Evolutionary conservation across 2,329 filamentous ascomycete species (phyloP), one percentile per base, ranked within the genome.

Genomic region (Fusarium globosum): DNA sequence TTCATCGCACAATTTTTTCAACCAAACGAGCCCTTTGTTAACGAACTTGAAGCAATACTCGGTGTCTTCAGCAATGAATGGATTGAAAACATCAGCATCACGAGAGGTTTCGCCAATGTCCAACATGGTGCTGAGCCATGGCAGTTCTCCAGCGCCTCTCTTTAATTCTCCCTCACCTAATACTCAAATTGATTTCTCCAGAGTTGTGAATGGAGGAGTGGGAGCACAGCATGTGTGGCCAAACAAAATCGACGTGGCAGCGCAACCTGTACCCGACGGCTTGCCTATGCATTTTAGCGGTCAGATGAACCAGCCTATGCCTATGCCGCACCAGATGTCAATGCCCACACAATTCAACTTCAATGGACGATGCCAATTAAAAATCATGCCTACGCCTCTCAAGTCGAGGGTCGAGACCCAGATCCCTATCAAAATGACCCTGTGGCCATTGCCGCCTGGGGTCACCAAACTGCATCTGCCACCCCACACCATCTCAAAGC

Each of bases 401-500:
- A 98, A 98, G 82, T 97, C 95, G 21, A 91, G 96, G 28, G 96
- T 98, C 23, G 96, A 99, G 84, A 98, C 96, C 0, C 96, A 98
- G 80, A 98, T 98, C 76, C 94, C 93, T 14, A 94, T 98, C 75
- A 92, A 92, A 77, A 88, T 98, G 82, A 93, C 91, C 1, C 83
- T 98, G 43, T 92, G 91, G 65, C 91, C 93, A 26, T 85, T 97
- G 52, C 95, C 95, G 4, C 84, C 87, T 2, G 92, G 93, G 16
- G 90, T 95, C 65, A 93, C 92, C 72, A 94, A 92, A 80, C 85
- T 98, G 57, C 95, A 97, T 78, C 88, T 99, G 21, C 96, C 96
- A 9, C 91, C 92, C 7, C 92, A 98, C 80, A 97, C 94, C 2
- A 96, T 99, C 61, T 96, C 95, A 26, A 98, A 98, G 81, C 94